These are phyloP conservation scores for Fusarium neocosmosporiellum DNA, from an alignment of 2,329 filamentous ascomycete species.

Conservation along the genomic window DNA sequence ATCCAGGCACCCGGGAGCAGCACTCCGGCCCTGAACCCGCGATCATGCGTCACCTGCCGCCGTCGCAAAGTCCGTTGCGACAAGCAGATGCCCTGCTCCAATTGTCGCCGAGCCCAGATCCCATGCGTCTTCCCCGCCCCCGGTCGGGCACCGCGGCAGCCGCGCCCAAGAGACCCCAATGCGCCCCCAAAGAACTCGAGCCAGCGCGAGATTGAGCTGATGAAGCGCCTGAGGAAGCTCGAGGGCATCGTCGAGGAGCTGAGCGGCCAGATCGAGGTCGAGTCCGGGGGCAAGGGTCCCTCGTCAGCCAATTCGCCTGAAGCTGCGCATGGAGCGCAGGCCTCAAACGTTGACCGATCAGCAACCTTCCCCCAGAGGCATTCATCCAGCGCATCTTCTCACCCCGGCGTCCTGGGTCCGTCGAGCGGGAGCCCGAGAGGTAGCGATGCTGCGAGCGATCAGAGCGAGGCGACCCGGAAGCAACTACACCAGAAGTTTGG, in stretches of 20 bases:
- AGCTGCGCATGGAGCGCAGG: slow-evolving; percentile 28
- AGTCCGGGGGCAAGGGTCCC: slow-evolving; percentile 50
- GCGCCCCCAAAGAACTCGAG: slow-evolving; percentile 68
- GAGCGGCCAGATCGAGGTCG: slow-evolving; percentile 71
- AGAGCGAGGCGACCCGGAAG: slow-evolving; percentile 47
- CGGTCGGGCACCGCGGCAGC: slow-evolving; percentile 76
- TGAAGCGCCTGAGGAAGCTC: slow-evolving; percentile 77
- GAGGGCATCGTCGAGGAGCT: slow-evolving; percentile 81
- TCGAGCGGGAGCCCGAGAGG: slow-evolving; percentile 40
- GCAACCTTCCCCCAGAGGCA: slow-evolving; percentile 28
- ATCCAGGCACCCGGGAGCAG: slow-evolving; percentile 50
- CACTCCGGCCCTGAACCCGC: slow-evolving; percentile 55
- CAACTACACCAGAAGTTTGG: slow-evolving; percentile 66
- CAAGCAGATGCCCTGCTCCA: slow-evolving; percentile 80
- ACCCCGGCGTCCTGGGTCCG: slow-evolving; percentile 9
- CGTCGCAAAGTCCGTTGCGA: slow-evolving; percentile 80
- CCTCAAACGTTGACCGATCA: slow-evolving; percentile 22
- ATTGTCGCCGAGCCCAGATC: slow-evolving; percentile 77
- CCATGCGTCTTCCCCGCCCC: slow-evolving; percentile 81
- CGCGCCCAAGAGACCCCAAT: slow-evolving; percentile 73
- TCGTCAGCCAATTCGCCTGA: slow-evolving; percentile 48
- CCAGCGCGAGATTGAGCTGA: slow-evolving; percentile 74
- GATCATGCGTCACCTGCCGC: slow-evolving; percentile 63
- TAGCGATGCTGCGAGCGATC: slow-evolving; percentile 45
- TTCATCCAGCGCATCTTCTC: slow-evolving; percentile 28